Conservation (phyloP, 2,329 filamentous ascomycete genomes). For the Beauveria bassiana region DNA sequence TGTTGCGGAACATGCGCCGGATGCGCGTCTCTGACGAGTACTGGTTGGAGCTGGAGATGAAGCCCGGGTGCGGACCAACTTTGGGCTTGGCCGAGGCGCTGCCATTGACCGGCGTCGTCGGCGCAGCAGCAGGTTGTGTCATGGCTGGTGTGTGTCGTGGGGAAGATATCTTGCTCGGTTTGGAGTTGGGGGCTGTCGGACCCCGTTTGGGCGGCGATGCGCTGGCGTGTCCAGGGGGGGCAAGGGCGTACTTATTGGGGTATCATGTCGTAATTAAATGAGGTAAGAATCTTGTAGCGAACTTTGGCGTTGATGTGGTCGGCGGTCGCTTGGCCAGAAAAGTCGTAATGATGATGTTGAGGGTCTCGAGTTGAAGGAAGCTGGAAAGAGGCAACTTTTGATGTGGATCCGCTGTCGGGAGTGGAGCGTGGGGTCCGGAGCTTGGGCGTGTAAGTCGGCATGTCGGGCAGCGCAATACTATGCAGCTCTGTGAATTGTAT, state of each 20-base stretch:
- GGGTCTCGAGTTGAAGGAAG: not conserved
- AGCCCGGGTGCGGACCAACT: slow-evolving; percentile 38
- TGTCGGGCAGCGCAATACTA: not conserved
- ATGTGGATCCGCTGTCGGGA: not conserved
- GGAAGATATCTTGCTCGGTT: not conserved
- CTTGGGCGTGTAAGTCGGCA: not conserved
- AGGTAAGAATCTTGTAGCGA: not conserved
- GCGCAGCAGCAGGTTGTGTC: not conserved
- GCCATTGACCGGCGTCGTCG: slow-evolving; percentile 10
- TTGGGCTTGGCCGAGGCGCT: slow-evolving; percentile 12
- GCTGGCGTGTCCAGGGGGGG: not conserved
- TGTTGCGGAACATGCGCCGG: slow-evolving; percentile 60
- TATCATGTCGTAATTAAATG: not conserved
- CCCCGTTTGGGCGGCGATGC: not conserved
- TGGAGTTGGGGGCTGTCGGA: not conserved
- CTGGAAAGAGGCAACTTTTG: not conserved
- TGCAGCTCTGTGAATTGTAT: not conserved
- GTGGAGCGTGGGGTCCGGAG: not conserved
- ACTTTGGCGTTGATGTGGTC: too few relatives aligned
- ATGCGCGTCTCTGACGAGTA: slow-evolving; percentile 80
- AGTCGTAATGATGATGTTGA: not conserved
- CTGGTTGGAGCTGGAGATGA: slow-evolving; percentile 47
- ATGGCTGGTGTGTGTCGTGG: not conserved
- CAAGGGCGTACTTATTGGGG: not conserved
- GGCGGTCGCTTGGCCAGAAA: not conserved